Percentiles rank a stretch among this genome's conserved stretches.
phyloP scores from a whole-genome alignment of 352 stramenopile species.

The Phytophthora macrochlamydospora region DNA sequence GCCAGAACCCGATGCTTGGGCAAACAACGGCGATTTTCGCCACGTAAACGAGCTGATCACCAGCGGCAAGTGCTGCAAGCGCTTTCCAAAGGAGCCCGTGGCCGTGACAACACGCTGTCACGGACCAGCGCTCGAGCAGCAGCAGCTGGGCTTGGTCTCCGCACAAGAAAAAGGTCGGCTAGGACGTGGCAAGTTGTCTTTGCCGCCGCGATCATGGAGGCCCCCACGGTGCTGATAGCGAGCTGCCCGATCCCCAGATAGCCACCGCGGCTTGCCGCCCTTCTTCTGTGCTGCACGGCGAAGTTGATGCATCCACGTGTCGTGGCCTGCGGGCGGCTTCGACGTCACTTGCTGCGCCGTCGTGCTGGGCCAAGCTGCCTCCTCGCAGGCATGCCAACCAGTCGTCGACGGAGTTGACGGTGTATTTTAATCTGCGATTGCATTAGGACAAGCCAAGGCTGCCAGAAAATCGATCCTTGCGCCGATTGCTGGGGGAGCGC shows the following conservation, averaged over 20 bases:
- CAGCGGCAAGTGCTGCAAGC: background rate
- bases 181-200: background rate
- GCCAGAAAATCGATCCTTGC: too few relatives aligned
- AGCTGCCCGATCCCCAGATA: background rate
- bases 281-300: slow-evolving; percentile 6
- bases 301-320: slow-evolving; percentile 18
- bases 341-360: slow-evolving; percentile 22
- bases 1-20: too few relatives aligned
- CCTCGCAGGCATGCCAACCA: slow-evolving; percentile 2
- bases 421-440: background rate
- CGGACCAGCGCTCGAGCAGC: slow-evolving; percentile 11
- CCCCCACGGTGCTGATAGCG: background rate
- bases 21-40: background rate
- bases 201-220: background rate
- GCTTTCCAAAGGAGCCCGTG: background rate
- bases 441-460: too few relatives aligned
- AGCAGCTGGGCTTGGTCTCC: background rate
- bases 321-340: slow-evolving; percentile 7
- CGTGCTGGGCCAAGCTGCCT: background rate
- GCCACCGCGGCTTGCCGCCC: slow-evolving; percentile 5
- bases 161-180: background rate
- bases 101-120: slow-evolving; percentile 18
- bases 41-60: background rate
- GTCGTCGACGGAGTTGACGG: background rate
- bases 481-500: background rate